Evolutionary conservation across 1,139 yeast genomes (phyloP), one percentile per base, ranked within the genome.

Genomic region (Yamadazyma pseudoaaseri): DNA sequence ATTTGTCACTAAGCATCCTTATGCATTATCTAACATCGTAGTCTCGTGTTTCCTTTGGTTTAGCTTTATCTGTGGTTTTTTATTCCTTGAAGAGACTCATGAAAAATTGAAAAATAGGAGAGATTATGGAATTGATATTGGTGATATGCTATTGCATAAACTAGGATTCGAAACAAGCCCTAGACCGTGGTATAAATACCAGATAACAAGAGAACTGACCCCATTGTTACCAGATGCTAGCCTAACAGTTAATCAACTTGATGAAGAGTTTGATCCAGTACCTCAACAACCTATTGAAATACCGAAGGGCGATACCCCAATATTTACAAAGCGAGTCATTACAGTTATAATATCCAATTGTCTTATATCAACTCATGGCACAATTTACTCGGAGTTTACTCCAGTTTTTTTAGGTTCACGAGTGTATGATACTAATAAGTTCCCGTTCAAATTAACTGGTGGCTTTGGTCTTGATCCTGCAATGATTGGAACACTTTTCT

Each of bases 81-180:
- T 80, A 31, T 79, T 79, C 45, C 52, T 80, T 24, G 83, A 79
- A 49, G 86, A 80, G 51, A 76, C 85, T 2, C 78, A 76, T 48
- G 71, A 63, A 13, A 51, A 53, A 16, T 57, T 56, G 34, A 64
- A 59, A 43, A 44, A 62, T 38, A 56, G 62, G 34, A 59, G 62
- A 38, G 85, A 79, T 49, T 45, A 53, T 29, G 81, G 83, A 2
- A 48, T 78, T 7, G 77, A 67, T 22, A 29, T 74, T 11, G 84
- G 84, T 12, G 80, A 76, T 45, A 46, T 47, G 33, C 41, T 77
- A 25, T 46, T 63, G 41, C 43, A 45, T 8, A 34, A 48, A 18
- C 37, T 73, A 5, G 73, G 76, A 44, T 57, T 29, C 36, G 21
- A 33, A 11, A 35, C 38, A n/a, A 34, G 35, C 17, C 14, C 16